phyloP scores from a whole-genome alignment of 352 stramenopile genomes.

The Lagenidium giganteum region DNA sequence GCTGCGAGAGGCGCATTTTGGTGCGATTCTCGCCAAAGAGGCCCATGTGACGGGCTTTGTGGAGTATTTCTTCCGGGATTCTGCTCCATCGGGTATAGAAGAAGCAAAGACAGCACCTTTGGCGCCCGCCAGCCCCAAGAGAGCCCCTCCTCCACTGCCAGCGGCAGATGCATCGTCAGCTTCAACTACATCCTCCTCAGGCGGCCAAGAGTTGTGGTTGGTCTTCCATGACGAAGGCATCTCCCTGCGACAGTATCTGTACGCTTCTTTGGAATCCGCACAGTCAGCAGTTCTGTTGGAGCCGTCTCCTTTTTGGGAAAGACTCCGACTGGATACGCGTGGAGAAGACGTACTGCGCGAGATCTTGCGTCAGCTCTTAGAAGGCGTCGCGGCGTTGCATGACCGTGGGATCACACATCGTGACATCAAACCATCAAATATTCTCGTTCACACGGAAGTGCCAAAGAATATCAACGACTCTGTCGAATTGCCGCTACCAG shows the following conservation, averaged over 20 bases:
- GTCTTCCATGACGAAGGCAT: conserved; percentile 89
- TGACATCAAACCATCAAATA: conserved; percentile 79
- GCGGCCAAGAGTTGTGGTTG: conserved; percentile 73
- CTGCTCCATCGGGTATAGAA: not conserved
- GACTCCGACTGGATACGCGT: conserved; percentile 39
- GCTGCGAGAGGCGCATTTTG: conserved; percentile 83
- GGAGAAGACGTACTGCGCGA: conserved; percentile 81
- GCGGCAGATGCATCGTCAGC: conserved; percentile 12
- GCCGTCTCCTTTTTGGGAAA: conserved; percentile 75
- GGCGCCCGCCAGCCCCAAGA: not conserved
- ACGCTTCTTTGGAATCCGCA: conserved; percentile 48
- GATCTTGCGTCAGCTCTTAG: conserved; percentile 92
- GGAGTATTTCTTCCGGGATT: conserved; percentile 79
- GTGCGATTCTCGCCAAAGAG: conserved; percentile 32
- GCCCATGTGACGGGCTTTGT: conserved; percentile 81
- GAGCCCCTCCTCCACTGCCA: not conserved
- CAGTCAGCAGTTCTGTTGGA: conserved; percentile 52
- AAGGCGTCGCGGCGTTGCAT: conserved; percentile 88
- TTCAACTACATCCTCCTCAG: conserved; percentile 5
- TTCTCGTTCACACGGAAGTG: conserved; percentile 33
- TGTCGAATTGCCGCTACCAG: conserved; percentile 3
- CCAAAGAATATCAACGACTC: not conserved
- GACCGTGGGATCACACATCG: conserved; percentile 89
- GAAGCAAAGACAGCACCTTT: conserved; percentile 5
- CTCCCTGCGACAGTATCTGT: conserved; percentile 85